phyloP scores from a whole-genome alignment of 1,284 basidiomycete species.

The Puccinia coronata region DNA sequence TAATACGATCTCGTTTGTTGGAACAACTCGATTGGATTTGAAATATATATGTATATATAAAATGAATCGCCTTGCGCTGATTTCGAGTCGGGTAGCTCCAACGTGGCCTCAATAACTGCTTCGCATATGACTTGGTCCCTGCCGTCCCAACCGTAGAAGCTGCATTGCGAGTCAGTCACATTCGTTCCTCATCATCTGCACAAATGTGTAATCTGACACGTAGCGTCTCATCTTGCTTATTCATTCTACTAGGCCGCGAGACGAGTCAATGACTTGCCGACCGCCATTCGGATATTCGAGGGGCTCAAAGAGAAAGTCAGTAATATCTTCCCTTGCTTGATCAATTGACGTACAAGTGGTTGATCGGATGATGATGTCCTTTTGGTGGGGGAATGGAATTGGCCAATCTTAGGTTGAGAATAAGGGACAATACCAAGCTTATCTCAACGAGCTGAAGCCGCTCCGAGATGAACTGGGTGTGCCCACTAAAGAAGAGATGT shows the following conservation, averaged over 20 bases:
- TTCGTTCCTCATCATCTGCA: not conserved
- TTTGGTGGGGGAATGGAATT: not conserved
- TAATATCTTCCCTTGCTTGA: not conserved
- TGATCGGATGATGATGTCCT: too few species aligned
- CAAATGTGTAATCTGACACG: not conserved
- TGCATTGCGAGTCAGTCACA: slow-evolving; percentile 31
- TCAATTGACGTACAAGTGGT: too few species aligned
- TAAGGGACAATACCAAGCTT: slow-evolving; percentile 83
- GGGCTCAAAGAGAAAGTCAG: slow-evolving; percentile 58
- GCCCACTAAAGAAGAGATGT: slow-evolving; percentile 49
- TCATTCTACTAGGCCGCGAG: slow-evolving; percentile 69
- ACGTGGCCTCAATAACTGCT: slow-evolving; percentile 98
- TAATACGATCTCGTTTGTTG: not conserved
- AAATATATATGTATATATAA: too few species aligned
- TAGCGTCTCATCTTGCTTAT: not conserved
- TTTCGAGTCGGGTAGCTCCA: too few species aligned
- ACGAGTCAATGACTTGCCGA: slow-evolving; percentile 93
- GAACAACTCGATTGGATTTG: not conserved
- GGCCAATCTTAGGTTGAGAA: slow-evolving; percentile 78
- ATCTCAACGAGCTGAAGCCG: slow-evolving; percentile 80
- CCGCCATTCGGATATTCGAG: slow-evolving; percentile 88
- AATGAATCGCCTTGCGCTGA: too few species aligned
- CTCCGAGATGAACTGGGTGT: slow-evolving; percentile 83
- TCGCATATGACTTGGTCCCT: slow-evolving; percentile 96
- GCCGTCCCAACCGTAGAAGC: slow-evolving; percentile 59